A percentile compares a stretch with the other conserved stretches of the same genome.
These are phyloP conservation scores for Mycena indigotica DNA, from an alignment of 768 basidiomycete genomes.

Conservation along the genomic window DNA sequence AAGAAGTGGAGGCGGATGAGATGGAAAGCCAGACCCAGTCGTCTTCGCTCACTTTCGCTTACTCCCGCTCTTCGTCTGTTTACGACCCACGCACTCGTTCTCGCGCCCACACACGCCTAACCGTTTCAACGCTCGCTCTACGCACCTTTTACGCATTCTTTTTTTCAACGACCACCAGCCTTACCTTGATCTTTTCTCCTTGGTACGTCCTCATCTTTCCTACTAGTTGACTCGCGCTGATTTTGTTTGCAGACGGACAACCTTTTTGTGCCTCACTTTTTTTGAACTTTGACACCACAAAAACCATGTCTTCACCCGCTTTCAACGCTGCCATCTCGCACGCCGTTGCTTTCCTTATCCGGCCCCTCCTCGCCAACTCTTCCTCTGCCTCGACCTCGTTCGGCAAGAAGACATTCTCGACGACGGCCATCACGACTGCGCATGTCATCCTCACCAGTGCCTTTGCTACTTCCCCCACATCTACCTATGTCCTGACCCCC, in stretches of 20 bases:
- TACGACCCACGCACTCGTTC: neutral
- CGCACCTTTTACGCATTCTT: neutral
- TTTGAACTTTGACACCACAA: neutral
- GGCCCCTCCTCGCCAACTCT: slow-evolving; percentile 1
- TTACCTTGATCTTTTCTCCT: neutral
- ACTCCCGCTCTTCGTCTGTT: neutral
- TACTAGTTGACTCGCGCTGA: neutral
- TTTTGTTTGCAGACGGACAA: neutral
- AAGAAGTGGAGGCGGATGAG: neutral
- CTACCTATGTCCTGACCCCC: neutral
- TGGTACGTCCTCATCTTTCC: neutral
- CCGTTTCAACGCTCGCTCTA: neutral
- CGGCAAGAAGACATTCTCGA: neutral
- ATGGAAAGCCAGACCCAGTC: neutral
- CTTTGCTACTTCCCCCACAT: neutral
- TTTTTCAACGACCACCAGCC: neutral
- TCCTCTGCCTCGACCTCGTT: neutral
- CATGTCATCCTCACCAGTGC: neutral
- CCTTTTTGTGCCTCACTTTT: neutral
- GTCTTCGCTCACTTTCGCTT: neutral
- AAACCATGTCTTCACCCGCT: slow-evolving; percentile 1
- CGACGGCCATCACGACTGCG: neutral
- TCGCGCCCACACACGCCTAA: neutral
- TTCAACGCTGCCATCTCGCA: slow-evolving; percentile 2
- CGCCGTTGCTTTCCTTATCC: slow-evolving; percentile 2